Evolutionary conservation across 371 early-diverging fungal genomes (phyloP).

Genomic region (Mortierella sp.): DNA sequence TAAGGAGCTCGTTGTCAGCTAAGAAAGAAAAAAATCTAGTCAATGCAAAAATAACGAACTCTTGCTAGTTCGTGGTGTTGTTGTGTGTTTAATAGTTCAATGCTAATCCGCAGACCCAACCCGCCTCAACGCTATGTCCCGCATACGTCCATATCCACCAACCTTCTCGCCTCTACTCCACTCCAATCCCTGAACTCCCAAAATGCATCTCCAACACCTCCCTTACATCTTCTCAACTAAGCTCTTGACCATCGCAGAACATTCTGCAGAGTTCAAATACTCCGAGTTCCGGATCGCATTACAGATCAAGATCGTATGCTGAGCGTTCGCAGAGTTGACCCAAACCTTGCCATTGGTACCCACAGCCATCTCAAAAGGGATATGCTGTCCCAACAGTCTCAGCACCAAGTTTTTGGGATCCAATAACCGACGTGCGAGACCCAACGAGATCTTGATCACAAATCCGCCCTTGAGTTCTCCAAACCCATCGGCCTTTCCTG

Average conservation of each 20-base stretch:
- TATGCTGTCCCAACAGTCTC: constrained; percentile 72
- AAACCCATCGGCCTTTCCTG: constrained; percentile 83
- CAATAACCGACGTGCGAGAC: constrained; percentile 77
- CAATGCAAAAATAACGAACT: background rate
- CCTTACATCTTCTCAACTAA: constrained; percentile 59
- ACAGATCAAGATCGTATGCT: constrained; percentile 73
- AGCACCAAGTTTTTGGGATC: constrained; percentile 80
- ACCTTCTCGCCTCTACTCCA: background rate
- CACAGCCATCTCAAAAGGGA: constrained; percentile 91
- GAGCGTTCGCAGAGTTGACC: constrained; percentile 78
- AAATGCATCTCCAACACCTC: background rate
- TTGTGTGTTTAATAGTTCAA: background rate
- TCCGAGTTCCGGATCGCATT: constrained; percentile 86
- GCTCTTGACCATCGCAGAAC: constrained; percentile 76
- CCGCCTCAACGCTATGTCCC: background rate
- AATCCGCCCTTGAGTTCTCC: constrained; percentile 84
- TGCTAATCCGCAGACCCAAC: background rate
- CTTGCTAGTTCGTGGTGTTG: background rate
- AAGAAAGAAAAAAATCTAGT: background rate
- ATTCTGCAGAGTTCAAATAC: constrained; percentile 71
- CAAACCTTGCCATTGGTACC: constrained; percentile 97
- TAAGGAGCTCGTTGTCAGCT: background rate
- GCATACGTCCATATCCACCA: background rate
- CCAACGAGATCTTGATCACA: constrained; percentile 81
- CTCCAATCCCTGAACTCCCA: background rate